Evolutionary conservation across 1,284 basidiomycete genomes (phyloP).

Genomic region (Cystobasidiaceae sp.): DNA sequence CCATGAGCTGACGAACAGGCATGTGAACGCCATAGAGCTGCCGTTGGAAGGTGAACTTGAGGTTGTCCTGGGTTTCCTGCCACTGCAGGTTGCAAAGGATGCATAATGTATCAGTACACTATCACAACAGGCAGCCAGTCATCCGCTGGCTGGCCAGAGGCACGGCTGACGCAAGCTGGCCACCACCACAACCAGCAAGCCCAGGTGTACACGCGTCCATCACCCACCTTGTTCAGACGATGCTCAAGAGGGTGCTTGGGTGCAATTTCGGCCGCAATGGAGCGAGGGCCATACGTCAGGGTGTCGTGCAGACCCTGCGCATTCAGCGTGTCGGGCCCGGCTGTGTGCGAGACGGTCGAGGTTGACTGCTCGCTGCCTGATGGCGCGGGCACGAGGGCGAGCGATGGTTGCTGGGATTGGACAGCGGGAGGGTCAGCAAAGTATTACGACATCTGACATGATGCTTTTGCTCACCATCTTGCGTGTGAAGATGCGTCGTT

Average conservation of each 20-base stretch:
- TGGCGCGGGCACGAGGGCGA: constrained; percentile 61
- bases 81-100: constrained; percentile 59
- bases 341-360: constrained; percentile 63
- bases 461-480: no score
- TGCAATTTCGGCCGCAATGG: constrained; percentile 63
- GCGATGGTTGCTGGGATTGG: constrained; percentile 60
- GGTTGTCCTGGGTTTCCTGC: constrained; percentile 83
- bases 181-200: not conserved
- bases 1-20: constrained; percentile 86
- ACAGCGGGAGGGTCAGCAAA: no score
- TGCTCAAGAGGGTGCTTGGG: constrained; percentile 56
- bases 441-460: no score
- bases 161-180: constrained; percentile 14
- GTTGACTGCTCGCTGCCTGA: constrained; percentile 51
- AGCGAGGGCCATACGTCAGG: constrained; percentile 67
- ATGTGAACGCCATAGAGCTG: constrained; percentile 80
- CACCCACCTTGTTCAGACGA: constrained; percentile 62
- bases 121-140: no score
- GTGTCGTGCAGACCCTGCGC: constrained; percentile 66
- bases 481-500: no score
- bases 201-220: not conserved
- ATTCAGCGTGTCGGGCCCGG: constrained; percentile 54
- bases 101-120: not conserved
- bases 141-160: no score
- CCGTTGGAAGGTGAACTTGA: constrained; percentile 77